Conservation (phyloP, 2,329 filamentous ascomycete species). For the Trichoderma guizhouense region DNA sequence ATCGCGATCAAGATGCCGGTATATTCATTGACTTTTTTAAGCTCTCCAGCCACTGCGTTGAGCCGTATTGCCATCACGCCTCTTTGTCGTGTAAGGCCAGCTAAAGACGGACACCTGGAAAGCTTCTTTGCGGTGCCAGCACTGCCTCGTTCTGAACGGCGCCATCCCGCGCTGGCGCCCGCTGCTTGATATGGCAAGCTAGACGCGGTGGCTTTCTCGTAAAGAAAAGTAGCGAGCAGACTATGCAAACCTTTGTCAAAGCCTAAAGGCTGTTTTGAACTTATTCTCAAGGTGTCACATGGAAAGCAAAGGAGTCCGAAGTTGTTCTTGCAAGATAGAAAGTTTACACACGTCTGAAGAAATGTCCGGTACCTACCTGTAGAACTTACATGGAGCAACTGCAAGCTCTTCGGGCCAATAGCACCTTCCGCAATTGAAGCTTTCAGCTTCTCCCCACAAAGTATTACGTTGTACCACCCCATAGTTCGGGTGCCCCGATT, state of each 20-base stretch:
- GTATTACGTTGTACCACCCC: not conserved
- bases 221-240: not conserved
- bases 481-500: not conserved
- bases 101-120: not conserved
- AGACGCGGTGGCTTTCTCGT: not conserved
- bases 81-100: not conserved
- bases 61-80: not conserved
- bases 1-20: not conserved
- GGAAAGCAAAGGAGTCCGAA: not conserved
- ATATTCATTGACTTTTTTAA: not conserved
- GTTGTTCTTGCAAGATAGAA: not conserved
- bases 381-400: not conserved
- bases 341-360: not conserved
- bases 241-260: not conserved
- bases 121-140: not conserved
- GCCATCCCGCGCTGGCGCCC: constrained; percentile 3
- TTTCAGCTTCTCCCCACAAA: not conserved
- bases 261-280: not conserved
- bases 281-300: not conserved
- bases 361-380: not conserved
- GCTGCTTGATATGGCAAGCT: not conserved
- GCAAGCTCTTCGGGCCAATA: not conserved
- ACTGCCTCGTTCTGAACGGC: constrained; percentile 2
- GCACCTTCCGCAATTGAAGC: not conserved
- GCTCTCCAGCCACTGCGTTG: not conserved